Evolutionary conservation across 2,329 filamentous ascomycete species (phyloP).

Genomic region (Aspergillus ochraceus): DNA sequence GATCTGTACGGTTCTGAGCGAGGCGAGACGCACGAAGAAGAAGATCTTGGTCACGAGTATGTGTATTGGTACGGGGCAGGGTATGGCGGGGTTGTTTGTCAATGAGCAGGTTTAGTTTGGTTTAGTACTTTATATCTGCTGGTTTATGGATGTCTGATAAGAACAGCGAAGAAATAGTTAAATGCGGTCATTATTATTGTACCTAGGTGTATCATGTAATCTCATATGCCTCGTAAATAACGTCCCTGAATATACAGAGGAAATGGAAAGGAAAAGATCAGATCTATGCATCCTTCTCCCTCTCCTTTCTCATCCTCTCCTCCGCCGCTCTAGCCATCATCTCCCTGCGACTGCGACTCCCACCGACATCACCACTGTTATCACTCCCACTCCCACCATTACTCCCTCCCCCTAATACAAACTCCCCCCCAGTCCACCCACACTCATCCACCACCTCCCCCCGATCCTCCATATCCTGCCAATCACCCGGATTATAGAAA

Average conservation of each 20-base stretch:
- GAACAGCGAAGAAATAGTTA: not conserved
- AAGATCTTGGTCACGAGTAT: conserved; percentile 91
- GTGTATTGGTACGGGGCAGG: conserved; percentile 71
- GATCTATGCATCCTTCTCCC: conserved; percentile 40
- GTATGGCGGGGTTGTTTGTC: conserved; percentile 66
- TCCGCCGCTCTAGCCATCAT: conserved; percentile 73
- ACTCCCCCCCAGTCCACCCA: conserved; percentile 77
- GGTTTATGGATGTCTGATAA: no score
- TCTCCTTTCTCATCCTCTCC: conserved; percentile 59
- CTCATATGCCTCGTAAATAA: conserved; percentile 4
- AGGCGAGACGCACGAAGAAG: conserved; percentile 80
- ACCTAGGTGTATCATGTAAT: not conserved
- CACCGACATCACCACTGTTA: conserved; percentile 41
- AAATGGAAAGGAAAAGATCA: not conserved
- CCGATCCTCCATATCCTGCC: conserved; percentile 50
- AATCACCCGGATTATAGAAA: conserved; percentile 61
- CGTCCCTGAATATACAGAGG: no score
- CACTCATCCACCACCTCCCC: conserved; percentile 66
- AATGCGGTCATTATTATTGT: not conserved
- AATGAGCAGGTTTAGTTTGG: conserved; percentile 56
- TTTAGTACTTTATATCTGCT: no score
- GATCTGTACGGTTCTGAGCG: conserved; percentile 87
- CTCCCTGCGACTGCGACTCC: conserved; percentile 63
- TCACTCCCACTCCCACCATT: conserved; percentile 49
- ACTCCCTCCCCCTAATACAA: conserved; percentile 60